Evolutionary conservation across 2,329 filamentous ascomycete genomes (phyloP).

Genomic region (Leptographium radiaticola): DNA sequence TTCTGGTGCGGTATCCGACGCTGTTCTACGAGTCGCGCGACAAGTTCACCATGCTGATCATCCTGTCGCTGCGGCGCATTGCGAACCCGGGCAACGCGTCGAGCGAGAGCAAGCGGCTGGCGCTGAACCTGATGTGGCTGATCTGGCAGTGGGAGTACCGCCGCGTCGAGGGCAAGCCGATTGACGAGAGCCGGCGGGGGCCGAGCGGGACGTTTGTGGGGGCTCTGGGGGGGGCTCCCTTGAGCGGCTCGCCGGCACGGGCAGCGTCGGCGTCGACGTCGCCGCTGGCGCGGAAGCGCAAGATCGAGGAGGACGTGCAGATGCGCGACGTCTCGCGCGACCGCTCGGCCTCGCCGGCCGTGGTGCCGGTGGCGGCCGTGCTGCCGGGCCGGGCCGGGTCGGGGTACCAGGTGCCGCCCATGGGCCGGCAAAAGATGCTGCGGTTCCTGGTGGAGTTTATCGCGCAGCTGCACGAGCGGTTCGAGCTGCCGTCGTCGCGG

Average conservation of each 20-base stretch:
- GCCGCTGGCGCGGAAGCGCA: conserved; percentile 58
- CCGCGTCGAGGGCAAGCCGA: conserved; percentile 50
- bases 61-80: conserved; percentile 79
- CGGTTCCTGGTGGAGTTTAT: conserved; percentile 97
- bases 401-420: conserved; percentile 55
- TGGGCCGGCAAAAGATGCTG: conserved; percentile 65
- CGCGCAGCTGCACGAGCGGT: conserved; percentile 76
- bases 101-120: conserved; percentile 82
- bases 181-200: conserved; percentile 4
- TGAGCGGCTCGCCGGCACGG: neutral
- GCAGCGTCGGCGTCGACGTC: conserved; percentile 45
- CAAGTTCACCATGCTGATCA: conserved; percentile 79
- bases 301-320: conserved; percentile 26
- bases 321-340: too few species aligned
- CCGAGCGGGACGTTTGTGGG: neutral
- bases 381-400: conserved; percentile 31
- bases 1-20: conserved; percentile 81
- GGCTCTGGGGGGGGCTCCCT: too few species aligned
- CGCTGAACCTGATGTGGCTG: conserved; percentile 77
- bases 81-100: conserved; percentile 72
- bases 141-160: conserved; percentile 90
- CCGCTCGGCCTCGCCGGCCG: conserved; percentile 17
- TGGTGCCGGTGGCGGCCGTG: conserved; percentile 39
- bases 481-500: conserved; percentile 59
- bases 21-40: conserved; percentile 93